A percentile compares a stretch with the other conserved stretches of the same genome.
These are phyloP conservation scores for Podospora pseudoanserina DNA, from an alignment of 495 filamentous ascomycete species.

Conservation along the genomic window DNA sequence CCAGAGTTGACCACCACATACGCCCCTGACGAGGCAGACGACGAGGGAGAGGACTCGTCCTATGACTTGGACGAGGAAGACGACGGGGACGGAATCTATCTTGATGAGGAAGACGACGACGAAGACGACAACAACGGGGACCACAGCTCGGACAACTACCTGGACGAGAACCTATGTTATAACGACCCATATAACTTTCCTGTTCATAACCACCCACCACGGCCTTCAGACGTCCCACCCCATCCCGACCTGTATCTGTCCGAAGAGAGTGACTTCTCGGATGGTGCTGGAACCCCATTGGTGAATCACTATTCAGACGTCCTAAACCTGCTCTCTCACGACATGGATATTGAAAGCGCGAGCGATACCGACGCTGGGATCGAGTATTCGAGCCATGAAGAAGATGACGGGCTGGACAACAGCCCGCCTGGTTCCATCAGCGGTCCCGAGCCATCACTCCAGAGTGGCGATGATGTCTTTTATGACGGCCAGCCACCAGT, in stretches of 20 bases:
- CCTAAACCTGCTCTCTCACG: constrained; percentile 20
- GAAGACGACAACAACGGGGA: constrained; percentile 20
- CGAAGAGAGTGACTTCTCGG: constrained; percentile 15
- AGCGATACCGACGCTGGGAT: constrained; percentile 6
- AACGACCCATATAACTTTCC: constrained; percentile 10
- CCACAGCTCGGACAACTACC: constrained; percentile 20
- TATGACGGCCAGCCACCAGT: not conserved
- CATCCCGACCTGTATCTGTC: not conserved
- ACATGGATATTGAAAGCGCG: constrained; percentile 21
- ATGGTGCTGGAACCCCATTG: constrained; percentile 23
- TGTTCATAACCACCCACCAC: constrained; percentile 11
- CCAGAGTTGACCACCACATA: not conserved
- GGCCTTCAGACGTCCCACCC: not conserved
- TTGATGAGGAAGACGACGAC: constrained; percentile 3
- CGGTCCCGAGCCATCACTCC: not conserved
- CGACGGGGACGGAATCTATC: not conserved
- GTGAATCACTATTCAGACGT: constrained; percentile 18
- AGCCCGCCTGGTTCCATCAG: not conserved
- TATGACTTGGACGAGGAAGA: not conserved
- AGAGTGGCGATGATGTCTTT: not conserved
- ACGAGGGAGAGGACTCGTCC: constrained; percentile 5
- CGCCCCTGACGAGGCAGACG: not conserved
- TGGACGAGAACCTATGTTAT: constrained; percentile 21
- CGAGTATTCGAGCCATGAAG: not conserved
- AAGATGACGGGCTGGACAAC: not conserved